Base-by-base conservation (phyloP, 441 rosid genomes). In the Gossypium gossypioides region DNA sequence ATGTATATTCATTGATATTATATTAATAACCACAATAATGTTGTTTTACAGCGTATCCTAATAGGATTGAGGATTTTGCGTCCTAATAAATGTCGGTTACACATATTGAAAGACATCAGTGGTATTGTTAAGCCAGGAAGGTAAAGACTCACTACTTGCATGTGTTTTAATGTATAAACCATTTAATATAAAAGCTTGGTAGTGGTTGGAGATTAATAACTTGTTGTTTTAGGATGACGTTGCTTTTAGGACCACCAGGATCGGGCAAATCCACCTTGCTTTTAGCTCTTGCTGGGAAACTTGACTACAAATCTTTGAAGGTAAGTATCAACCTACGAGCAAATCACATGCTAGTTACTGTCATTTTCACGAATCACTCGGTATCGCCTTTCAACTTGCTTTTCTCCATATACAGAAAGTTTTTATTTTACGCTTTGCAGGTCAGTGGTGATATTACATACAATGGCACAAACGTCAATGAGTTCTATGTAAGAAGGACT, bases 171-270 rank as follows among this genome's bases (percentile, higher is more conserved):
- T 52, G 25, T 55, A 34, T 42, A 19, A 10, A 32, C 18, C 4
- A 32, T 44, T 21, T 44, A 6, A 74, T 32, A 62, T 8, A 62
- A 27, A 27, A 54, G 32, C 74, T 76, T 46, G 19, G 72, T 58
- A n/a, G 48, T 21, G 2, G 62, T 74, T 18, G 19, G 68, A 7
- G 8, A 24, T 77, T 69, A 15, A 7, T 60, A 15, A 60, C 24
- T 18, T 64, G 18, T 64, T 60, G 22, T 51, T 15, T 71, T 61
- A 93, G 97, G 89, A 91, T 94, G 98, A 90, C 98, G 8, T 77
- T 94, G 79, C 87, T 94, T 15, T 81, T 92, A 70, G 99, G 97
- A 78, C 97, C 99, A 64, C 99, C 99, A 0, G 97, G 97, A 46
- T 89, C 97, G 0, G 99, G 97, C 8, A 92, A 92, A 82, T 90